These are phyloP conservation scores for Hirsutella minnesotensis DNA, from an alignment of 2,329 filamentous ascomycete species.

Conservation along the genomic window DNA sequence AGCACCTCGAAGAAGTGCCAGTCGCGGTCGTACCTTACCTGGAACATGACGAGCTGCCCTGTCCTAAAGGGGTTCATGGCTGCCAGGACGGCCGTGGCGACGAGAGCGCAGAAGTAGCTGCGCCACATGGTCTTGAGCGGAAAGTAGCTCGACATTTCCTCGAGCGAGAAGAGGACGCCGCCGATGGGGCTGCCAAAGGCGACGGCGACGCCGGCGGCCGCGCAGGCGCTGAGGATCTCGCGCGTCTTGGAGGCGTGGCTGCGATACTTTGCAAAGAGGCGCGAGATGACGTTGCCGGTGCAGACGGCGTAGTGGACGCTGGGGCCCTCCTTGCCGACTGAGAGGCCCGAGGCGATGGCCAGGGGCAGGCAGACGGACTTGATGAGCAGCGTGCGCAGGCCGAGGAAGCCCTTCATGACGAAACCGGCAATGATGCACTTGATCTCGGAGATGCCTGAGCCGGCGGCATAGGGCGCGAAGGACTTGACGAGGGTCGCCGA, in stretches of 20 bases:
- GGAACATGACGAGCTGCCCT: conserved; percentile 98
- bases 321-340: conserved; percentile 92
- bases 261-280: conserved; percentile 85
- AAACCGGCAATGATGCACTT: conserved; percentile 99
- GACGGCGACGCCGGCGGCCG: conserved; percentile 88
- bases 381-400: conserved; percentile 82
- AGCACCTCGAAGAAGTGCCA: conserved; percentile 97
- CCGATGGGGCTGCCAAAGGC: conserved; percentile 97
- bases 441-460: conserved; percentile 96
- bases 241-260: conserved; percentile 87
- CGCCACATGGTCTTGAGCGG: conserved; percentile 96
- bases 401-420: conserved; percentile 96
- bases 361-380: conserved; percentile 87
- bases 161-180: conserved; percentile 88
- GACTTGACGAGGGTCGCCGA: conserved; percentile 77
- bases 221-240: conserved; percentile 89
- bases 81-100: conserved; percentile 83
- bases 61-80: conserved; percentile 97
- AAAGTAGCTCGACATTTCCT: conserved; percentile 96
- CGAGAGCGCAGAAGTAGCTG: conserved; percentile 93
- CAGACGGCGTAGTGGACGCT: conserved; percentile 99
- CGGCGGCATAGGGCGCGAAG: conserved; percentile 91
- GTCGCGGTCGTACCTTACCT: conserved; percentile 85
- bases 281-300: conserved; percentile 90
- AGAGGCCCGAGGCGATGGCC: conserved; percentile 86